Base-by-base conservation (phyloP, 768 basidiomycete genomes). In the Termitomyces sp. region DNA sequence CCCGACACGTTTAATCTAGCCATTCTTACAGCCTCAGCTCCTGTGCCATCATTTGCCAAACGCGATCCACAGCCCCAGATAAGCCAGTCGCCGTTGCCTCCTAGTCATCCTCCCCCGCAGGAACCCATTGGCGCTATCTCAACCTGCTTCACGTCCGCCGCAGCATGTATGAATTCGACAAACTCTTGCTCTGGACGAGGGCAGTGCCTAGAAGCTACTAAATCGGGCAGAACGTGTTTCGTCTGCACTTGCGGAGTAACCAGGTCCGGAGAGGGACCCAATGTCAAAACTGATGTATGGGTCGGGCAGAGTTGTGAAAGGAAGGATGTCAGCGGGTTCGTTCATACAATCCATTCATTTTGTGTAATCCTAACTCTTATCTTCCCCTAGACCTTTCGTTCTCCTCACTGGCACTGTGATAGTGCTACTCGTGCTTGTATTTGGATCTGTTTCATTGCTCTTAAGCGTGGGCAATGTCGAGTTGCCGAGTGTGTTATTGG, bases 311-410 rank as follows among this genome's bases (percentile, higher is more conserved):
- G 78, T 63, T 94, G 92, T 65, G 86, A 93, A 77, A 82, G 86
- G 64, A 86, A 85, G 73, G 92, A 94, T 68, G 75, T 94, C 52
- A 92, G 90, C 78, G 85, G 84, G 92, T 92, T 68, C 63, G 90
- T 84, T 15, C 38, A 45, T 7, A 24, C 6, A 7, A 33, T 15
- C 16, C 48, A 24, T 45, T 54, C 28, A 61, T 51, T 42, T 48
- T 13, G 56, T 46, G 24, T 62, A 59, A 62, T 57, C 22, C 33
- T 35, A 60, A 65, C 38, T 56, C 11, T 62, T 44, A n/a, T 44
- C 13, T 40, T 62, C 39, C 52, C 20, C 11, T 63, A 94, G 92
- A 13, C 84, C 87, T 18, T 94, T 94, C 64, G 86, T 88, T 16
- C 81, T 94, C 53, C 74, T 94, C 52, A 72, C 84, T 2, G 91